Conservation (phyloP, 208 protist genomes). For the Sergeia podlipaevii region DNA sequence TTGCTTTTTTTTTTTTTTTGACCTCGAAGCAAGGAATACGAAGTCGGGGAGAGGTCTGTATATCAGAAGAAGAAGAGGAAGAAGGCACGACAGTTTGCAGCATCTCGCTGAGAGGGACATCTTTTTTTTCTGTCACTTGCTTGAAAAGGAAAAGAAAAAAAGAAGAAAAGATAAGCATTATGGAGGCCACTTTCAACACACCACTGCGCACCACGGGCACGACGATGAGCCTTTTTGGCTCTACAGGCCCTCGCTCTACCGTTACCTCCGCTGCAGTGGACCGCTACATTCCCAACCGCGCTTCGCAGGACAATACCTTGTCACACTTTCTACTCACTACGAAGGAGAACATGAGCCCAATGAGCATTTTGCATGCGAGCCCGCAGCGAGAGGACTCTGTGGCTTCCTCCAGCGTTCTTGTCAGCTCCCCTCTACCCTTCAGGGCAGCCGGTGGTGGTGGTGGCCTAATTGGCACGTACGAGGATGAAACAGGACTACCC, state of each 20-base stretch:
- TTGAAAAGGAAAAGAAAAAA: slow-evolving; percentile 13
- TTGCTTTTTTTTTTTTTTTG: too few species aligned
- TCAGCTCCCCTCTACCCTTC: neutral
- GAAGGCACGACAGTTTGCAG: too few species aligned
- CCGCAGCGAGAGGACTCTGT: slow-evolving; percentile 2
- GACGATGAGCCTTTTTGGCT: neutral
- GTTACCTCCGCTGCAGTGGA: slow-evolving; percentile 22
- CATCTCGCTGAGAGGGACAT: too few species aligned
- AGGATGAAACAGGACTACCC: too few species aligned
- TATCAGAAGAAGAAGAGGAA: too few species aligned
- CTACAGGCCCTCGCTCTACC: neutral
- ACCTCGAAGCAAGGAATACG: too few species aligned
- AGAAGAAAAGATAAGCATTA: neutral
- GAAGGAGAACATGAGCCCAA: slow-evolving; percentile 54
- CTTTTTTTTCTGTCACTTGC: neutral
- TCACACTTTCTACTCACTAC: slow-evolving; percentile 82
- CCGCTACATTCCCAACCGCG: slow-evolving; percentile 68
- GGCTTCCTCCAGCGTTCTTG: slow-evolving; percentile 1
- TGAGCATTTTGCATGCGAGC: slow-evolving; percentile 26
- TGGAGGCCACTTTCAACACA: slow-evolving; percentile 18
- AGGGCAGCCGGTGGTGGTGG: neutral
- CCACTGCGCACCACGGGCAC: slow-evolving; percentile 8
- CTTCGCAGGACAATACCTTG: slow-evolving; percentile 46
- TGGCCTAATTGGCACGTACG: too few species aligned
- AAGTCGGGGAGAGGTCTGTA: too few species aligned